Evolutionary conservation across 2,329 filamentous ascomycete genomes (phyloP), one percentile per base, ranked within the genome.

Genomic region (Coniochaeta hoffmannii): DNA sequence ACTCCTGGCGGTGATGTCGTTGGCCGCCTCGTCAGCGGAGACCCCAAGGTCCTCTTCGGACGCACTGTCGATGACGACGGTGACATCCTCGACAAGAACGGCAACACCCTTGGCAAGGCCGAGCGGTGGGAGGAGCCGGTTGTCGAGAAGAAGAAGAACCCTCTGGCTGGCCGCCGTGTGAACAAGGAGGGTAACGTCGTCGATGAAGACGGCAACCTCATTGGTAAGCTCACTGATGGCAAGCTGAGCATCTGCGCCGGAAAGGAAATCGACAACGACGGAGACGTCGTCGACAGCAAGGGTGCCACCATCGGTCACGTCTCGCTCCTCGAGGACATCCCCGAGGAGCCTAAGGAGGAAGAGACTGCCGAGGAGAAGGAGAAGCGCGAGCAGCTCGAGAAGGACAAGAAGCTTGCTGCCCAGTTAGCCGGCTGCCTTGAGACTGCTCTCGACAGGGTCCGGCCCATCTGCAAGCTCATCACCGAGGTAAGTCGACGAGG

Each of bases 391-490:
- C 71, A 81, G 62, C 75, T 78, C 7, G 83, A 82, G 68, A 77
- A 86, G 59, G 90, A 96, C 68, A 79, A 78, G 60, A 83, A 95
- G 73, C 80, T 96, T 35, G 91, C 91, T 1, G 78, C 81, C 59
- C 87, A 89, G 73, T 91, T 96, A 76, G 77, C 80, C 12, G 75
- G 72, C 56, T 87, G 88, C 64, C 83, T 95, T 62, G 81, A 87
- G 65, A 84, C 92, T 69, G 89, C 89, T 14, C 79, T 96, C 7
- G 90, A 96, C 65, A 88, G 86, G 68, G 83, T 96, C 67, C 85
- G 88, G 62, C 91, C 91, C 10, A 85, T 96, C 66, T 88, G 89
- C 77, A 90, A 89, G 73, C 82, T 90, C 76, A 96, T 96, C 70
- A 88, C 83, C 4, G 87, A 91, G 60, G 85, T 87, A 79, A 70